phyloP scores from a whole-genome alignment of 495 filamentous ascomycete species.

The Neurospora sp. region DNA sequence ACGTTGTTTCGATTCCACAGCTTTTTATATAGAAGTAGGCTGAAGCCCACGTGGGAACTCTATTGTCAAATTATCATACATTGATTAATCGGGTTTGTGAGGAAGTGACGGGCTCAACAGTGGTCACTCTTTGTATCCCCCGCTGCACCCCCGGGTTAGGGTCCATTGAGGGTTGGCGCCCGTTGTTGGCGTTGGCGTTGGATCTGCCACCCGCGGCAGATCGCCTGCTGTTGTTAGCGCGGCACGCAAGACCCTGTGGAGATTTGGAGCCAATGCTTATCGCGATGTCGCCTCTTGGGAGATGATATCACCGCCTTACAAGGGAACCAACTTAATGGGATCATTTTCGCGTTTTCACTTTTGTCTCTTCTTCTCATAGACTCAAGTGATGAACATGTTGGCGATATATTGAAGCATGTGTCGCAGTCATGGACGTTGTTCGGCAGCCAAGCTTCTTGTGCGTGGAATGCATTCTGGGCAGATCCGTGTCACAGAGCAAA shows the following conservation, averaged over 20 bases:
- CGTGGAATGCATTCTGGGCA: background rate
- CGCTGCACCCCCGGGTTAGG: background rate
- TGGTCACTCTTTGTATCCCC: too few species aligned
- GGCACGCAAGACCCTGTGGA: background rate
- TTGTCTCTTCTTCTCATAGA: background rate
- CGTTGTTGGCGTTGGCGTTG: background rate
- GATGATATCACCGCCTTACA: background rate
- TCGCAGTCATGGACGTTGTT: background rate
- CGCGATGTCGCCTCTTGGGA: background rate
- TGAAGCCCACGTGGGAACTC: background rate
- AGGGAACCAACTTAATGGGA: background rate
- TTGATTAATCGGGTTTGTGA: background rate
- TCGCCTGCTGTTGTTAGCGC: background rate
- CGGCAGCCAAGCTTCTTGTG: background rate
- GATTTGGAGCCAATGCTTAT: background rate
- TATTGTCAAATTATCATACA: background rate
- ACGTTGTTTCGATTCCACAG: background rate
- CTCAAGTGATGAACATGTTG: background rate
- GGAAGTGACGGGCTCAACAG: background rate
- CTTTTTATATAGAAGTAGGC: background rate
- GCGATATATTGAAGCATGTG: too few species aligned
- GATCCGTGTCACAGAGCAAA: background rate
- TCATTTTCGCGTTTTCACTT: background rate
- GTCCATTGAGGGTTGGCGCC: background rate
- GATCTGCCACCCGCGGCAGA: background rate